phyloP scores from a whole-genome alignment of 257 asterid genomes.

The Phtheirospermum japonicum region DNA sequence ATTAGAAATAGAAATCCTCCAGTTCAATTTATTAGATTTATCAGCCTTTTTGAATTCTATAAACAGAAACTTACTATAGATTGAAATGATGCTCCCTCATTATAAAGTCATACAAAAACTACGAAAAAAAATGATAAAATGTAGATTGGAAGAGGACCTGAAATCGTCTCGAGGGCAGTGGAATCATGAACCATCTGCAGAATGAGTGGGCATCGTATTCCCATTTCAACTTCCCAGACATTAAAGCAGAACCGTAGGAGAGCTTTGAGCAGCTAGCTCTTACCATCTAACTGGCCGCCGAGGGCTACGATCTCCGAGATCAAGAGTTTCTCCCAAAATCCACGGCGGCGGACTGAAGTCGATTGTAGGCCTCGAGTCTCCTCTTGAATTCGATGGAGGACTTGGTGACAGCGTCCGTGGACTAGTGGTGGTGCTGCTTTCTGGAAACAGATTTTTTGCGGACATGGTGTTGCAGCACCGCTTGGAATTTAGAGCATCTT shows the following conservation, averaged over 20 bases:
- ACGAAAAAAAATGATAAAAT: background rate
- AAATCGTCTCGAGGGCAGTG: conserved; percentile 77
- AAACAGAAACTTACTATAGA: background rate
- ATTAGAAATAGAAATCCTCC: background rate
- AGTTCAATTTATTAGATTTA: background rate
- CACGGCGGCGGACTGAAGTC: conserved; percentile 92
- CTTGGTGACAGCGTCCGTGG: conserved; percentile 29
- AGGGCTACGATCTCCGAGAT: conserved; percentile 92
- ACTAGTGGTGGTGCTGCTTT: conserved; percentile 32
- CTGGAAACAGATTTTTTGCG: conserved; percentile 45
- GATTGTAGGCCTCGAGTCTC: conserved; percentile 70
- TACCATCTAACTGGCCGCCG: conserved; percentile 98
- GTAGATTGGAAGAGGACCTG: conserved; percentile 47
- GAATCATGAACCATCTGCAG: conserved; percentile 69
- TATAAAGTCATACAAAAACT: background rate
- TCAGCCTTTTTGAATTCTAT: background rate
- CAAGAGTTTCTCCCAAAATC: conserved; percentile 90
- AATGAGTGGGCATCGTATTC: too few relatives aligned
- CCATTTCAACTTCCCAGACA: conserved; percentile 37
- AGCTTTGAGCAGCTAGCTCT: conserved; percentile 92
- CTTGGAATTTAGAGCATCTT: too few relatives aligned
- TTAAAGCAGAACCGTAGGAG: conserved; percentile 89
- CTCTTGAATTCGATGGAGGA: conserved; percentile 44
- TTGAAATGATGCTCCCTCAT: background rate
- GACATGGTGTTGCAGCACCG: conserved; percentile 4